Base-by-base conservation (phyloP, 306 rosid species). In the Trifolium subterraneum region DNA sequence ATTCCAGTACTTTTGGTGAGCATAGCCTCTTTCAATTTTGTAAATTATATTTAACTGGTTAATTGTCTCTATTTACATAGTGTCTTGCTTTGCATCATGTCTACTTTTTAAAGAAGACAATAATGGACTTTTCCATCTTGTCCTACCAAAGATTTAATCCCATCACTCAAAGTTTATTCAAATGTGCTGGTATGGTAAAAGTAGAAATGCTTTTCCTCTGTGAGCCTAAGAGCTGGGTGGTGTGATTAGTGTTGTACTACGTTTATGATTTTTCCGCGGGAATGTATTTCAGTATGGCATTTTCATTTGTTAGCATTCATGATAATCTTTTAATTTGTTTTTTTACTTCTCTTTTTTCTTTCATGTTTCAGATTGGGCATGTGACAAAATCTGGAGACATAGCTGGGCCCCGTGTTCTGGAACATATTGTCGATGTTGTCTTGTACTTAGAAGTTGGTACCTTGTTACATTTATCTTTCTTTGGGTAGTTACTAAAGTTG, bases 331-430 rank as follows among this genome's bases (percentile, higher is more conserved):
- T 61, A 13, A 5, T 18, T 61, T 12, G 1, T 52, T 51, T 70
- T 64, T 35, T 47, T 0, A 35, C 35, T 69, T 3, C 29, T n/a
- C 8, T 67, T 44, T 50, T 79, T 72, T 77, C 12, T 58, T 84
- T 71, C 64, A 36, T 54, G 62, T 81, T 76, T 70, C 88, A 94
- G 98, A 85, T 91, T 79, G 98, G 96, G 25, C 98, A 94, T 22
- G 95, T 94, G 76, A 91, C 87, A 54, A 91, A 94, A 81, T 84
- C 94, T 52, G 98, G 98, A 73, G 98, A 91, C 0, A 84, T 94
- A 74, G 98, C 98, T 2, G 98, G 98, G 80, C 98, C 98, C 71
- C 96, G 90, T 68, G 79, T 87, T 41, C 86, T 94, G 89, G 98
- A 94, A 85, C 97, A 94, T 80, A 94, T 94, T 1, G 98, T 94